Conservation (phyloP, 306 rosid genomes). For the Oxytropis ochrocephala region DNA sequence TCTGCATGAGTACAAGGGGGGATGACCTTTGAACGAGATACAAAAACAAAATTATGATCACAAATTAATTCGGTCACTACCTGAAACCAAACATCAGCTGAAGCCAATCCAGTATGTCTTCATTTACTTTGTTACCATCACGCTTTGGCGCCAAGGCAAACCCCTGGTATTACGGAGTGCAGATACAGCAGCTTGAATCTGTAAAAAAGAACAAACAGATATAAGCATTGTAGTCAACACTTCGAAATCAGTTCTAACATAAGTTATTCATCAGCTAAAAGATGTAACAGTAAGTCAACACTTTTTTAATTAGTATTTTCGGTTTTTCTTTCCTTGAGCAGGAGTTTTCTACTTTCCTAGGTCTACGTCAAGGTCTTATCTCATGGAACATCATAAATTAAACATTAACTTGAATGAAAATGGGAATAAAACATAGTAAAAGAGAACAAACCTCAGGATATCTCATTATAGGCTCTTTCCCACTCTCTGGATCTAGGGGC, state of each 20-base stretch:
- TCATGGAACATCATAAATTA: conserved; percentile 1
- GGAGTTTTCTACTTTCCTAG: background rate
- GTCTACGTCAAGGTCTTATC: background rate
- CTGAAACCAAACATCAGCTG: conserved; percentile 94
- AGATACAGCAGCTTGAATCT: conserved; percentile 72
- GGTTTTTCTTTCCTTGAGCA: background rate
- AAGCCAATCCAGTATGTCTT: conserved; percentile 96
- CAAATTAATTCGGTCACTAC: conserved; percentile 32
- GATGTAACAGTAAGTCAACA: background rate
- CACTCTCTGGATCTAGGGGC: conserved; percentile 89
- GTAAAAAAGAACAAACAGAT: background rate
- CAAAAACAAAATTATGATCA: conserved; percentile 13
- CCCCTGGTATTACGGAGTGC: conserved; percentile 90
- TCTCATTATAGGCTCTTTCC: conserved; percentile 72
- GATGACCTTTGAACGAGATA: conserved; percentile 5
- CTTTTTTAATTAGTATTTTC: background rate
- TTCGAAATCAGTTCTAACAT: background rate
- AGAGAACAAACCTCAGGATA: conserved; percentile 69
- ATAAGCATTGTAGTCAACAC: background rate
- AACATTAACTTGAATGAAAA: conserved; percentile 18
- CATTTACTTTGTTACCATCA: conserved; percentile 48
- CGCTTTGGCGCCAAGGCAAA: conserved; percentile 76
- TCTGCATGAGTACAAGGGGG: conserved; percentile 47
- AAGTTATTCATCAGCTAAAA: conserved; percentile 11
- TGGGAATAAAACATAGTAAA: background rate